Conservation (phyloP, 1,284 basidiomycete genomes). For the Porodaedalea pini region DNA sequence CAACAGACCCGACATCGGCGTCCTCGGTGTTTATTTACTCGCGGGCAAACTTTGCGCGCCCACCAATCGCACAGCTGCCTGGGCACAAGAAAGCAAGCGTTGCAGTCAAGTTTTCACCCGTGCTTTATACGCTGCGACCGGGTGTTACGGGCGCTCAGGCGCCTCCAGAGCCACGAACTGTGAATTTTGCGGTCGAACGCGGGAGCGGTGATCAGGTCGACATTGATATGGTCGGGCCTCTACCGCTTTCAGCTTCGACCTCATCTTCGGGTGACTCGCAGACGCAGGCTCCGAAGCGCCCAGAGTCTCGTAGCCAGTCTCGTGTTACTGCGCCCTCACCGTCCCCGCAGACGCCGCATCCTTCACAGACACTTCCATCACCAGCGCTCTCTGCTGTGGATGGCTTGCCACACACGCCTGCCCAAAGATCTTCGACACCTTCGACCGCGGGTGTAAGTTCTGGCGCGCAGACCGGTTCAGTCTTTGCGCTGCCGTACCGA, state of each 20-base stretch:
- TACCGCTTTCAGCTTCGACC: constrained; percentile 20
- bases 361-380: constrained; percentile 39
- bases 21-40: constrained; percentile 95
- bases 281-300: not conserved
- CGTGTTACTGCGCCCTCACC: constrained; percentile 25
- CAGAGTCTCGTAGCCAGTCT: constrained; percentile 2
- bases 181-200: constrained; percentile 64
- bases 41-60: constrained; percentile 85
- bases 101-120: constrained; percentile 90
- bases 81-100: constrained; percentile 96
- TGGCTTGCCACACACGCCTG: constrained; percentile 50
- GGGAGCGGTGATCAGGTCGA: constrained; percentile 64
- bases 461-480: constrained; percentile 42
- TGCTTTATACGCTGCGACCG: constrained; percentile 83
- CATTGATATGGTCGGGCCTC: constrained; percentile 36
- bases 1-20: constrained; percentile 32
- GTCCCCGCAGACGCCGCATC: constrained; percentile 20
- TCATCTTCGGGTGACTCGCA: not conserved
- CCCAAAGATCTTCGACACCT: constrained; percentile 29
- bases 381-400: constrained; percentile 59
- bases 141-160: constrained; percentile 44
- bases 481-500: constrained; percentile 90
- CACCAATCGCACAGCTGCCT: constrained; percentile 91
- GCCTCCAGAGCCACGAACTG: constrained; percentile 45
- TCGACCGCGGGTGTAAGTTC: constrained; percentile 23